Evolutionary conservation across 192 early-diverging fungal genomes (phyloP), one percentile per base, ranked within the genome.

Genomic region (Backusella tuberculispora): DNA sequence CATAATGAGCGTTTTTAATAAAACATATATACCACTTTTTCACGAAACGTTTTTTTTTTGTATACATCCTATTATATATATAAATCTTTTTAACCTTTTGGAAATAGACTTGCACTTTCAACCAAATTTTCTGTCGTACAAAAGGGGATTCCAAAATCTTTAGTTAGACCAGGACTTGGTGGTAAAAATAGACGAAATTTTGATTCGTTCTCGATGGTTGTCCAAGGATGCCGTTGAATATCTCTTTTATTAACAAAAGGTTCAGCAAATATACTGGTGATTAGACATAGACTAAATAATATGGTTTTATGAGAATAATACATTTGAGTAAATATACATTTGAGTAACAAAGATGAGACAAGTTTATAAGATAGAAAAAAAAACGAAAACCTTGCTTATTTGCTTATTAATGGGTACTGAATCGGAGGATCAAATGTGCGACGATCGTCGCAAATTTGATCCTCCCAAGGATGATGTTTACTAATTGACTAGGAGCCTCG

Each of bases 131-230:
- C 21, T 3, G 60, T 53, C 26, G 80, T 83, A 69, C 85, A 86
- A 66, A 86, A 86, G 24, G 83, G 79, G 5, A 83, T 69, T 43
- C 77, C 83, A 37, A 71, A 24, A 24, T 76, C 72, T 63, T 86
- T 83, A 47, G 71, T 81, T 7, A 66, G 73, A 10, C 84, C 85
- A n/a, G 48, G 77, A 1, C 43, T 24, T 8, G 82, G 84, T 38
- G 84, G 84, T 43, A 85, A 74, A 77, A 85, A 85, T 29, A 85
- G 50, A 47, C 84, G 83, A 68, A 85, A 85, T 6, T 79, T 70
- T 15, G 74, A 74, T 4, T 53, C 63, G 42, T 69, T 80, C 26
- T 47, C 15, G 43, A 69, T 43, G 46, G 68, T 56, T 0, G 50
- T 24, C 50, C 50, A 56, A 24, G 50, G 50, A 4, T 56, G 50